Evolutionary conservation across 2,329 filamentous ascomycete species (phyloP).

Genomic region (Xylaria sp.): DNA sequence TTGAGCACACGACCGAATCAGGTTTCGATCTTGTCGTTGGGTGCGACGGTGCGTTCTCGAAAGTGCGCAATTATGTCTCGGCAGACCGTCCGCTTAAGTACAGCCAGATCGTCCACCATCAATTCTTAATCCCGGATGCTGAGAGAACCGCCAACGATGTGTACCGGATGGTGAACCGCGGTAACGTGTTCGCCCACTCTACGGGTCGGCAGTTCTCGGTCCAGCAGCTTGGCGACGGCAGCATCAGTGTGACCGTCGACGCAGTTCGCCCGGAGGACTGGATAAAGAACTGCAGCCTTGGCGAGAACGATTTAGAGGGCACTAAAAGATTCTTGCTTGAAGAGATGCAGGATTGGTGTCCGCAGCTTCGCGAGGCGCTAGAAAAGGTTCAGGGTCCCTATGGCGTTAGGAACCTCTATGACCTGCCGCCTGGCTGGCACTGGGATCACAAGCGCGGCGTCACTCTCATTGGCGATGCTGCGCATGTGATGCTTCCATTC

Average conservation of each 20-base stretch:
- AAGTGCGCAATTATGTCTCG: not conserved
- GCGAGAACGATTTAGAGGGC: not conserved
- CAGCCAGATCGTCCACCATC: not conserved
- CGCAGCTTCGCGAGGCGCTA: not conserved
- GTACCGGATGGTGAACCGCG: slow-evolving; percentile 1
- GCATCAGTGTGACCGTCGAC: not conserved
- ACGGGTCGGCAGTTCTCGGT: not conserved
- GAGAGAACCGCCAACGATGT: not conserved
- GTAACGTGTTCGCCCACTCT: not conserved
- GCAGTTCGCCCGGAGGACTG: not conserved
- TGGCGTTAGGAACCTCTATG: not conserved
- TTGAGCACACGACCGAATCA: not conserved
- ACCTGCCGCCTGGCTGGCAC: not conserved
- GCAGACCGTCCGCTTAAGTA: not conserved
- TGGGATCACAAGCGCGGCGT: not conserved
- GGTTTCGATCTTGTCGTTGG: not conserved
- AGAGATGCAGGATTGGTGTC: slow-evolving; percentile 2
- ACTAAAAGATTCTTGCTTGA: not conserved
- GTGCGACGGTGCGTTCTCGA: not conserved
- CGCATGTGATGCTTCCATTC: not conserved
- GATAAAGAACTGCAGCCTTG: not conserved
- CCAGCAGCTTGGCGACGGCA: not conserved
- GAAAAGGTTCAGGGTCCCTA: not conserved
- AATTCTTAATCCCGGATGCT: not conserved
- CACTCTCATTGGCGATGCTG: not conserved